Evolutionary conservation across 306 rosid genomes (phyloP), one percentile per base, ranked within the genome.

Genomic region (Echinosophora koreensis): DNA sequence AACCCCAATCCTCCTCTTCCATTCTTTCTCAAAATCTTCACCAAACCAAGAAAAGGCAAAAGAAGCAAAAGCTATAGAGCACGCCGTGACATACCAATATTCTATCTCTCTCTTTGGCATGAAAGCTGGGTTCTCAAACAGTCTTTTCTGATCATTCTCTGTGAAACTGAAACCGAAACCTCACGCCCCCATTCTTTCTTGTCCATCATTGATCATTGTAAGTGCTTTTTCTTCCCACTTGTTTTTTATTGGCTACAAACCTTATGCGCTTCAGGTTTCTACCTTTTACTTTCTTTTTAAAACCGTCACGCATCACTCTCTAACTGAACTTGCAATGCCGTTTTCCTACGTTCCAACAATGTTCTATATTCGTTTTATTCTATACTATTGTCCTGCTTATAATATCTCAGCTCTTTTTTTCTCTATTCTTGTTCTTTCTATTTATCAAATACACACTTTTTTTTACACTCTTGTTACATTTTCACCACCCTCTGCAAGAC

Each of bases 251-350:
- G 32, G 39, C 39, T 35, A 0, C 6, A 35, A 35, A 35, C 32
- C 46, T 10, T 39, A n/a, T n/a, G n/a, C n/a, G n/a, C n/a, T n/a
- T n/a, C n/a, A n/a, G n/a, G n/a, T n/a, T n/a, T n/a, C n/a, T n/a
- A 47, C 12, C 15, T 47, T 47, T 13, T 47, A 16, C 12, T 47
- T 47, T 57, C 5, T 9, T 18, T 66, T 27, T 3, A 0, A 46
- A 70, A 12, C 59, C 35, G 18, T 57, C 83, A 68, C 28, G 52
- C 14, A 62, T 65, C 72, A 11, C 3, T 52, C 77, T 67, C 80
- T 71, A 10, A 58, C 79, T 49, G 4, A 37, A 1, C 13, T 44
- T 42, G 83, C 84, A 88, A 86, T 88, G 90, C 47, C 71, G 44
- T 74, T 86, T 82, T 84, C 81, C 75, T 73, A 51, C 58, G 59